phyloP scores from a whole-genome alignment of 441 rosid species.

The Adansonia rubrostipa region DNA sequence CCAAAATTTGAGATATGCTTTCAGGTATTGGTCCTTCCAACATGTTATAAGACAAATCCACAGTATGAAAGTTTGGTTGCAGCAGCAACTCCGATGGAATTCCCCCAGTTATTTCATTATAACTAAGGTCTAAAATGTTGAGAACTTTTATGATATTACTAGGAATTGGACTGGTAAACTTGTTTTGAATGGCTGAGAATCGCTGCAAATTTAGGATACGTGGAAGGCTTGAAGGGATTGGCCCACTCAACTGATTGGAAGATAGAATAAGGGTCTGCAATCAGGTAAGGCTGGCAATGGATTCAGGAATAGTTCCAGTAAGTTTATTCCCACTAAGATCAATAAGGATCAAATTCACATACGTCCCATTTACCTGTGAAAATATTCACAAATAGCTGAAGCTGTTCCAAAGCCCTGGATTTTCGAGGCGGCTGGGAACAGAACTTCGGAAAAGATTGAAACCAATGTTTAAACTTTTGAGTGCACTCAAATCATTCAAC shows the following conservation, averaged over 20 bases:
- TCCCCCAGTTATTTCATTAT: constrained; percentile 45
- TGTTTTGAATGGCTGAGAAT: constrained; percentile 65
- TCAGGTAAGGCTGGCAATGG: constrained; percentile 52
- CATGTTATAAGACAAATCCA: constrained; percentile 62
- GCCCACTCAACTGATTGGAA: constrained; percentile 45
- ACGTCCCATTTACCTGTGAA: constrained; percentile 49
- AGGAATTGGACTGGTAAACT: constrained; percentile 50
- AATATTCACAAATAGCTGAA: constrained; percentile 41
- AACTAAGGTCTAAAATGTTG: constrained; percentile 60
- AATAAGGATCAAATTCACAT: constrained; percentile 42
- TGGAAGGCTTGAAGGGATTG: constrained; percentile 51
- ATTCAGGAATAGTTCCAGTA: constrained; percentile 52
- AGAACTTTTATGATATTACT: constrained; percentile 47
- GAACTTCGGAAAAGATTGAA: constrained; percentile 42
- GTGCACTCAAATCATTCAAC: constrained; percentile 52
- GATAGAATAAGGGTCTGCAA: constrained; percentile 57
- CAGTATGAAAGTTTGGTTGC: constrained; percentile 33
- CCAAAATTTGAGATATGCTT: constrained; percentile 40
- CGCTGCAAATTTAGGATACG: constrained; percentile 47
- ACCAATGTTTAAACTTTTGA: constrained; percentile 53
- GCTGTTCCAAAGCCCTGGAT: constrained; percentile 42
- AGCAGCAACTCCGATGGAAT: constrained; percentile 59
- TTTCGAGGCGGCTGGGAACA: constrained; percentile 50
- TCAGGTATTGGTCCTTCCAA: constrained; percentile 54
- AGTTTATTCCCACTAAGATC: constrained; percentile 62